A percentile compares a stretch with the other conserved stretches of the same genome.
phyloP scores from a whole-genome alignment of 352 stramenopile species.

The Aphanomyces invadans region DNA sequence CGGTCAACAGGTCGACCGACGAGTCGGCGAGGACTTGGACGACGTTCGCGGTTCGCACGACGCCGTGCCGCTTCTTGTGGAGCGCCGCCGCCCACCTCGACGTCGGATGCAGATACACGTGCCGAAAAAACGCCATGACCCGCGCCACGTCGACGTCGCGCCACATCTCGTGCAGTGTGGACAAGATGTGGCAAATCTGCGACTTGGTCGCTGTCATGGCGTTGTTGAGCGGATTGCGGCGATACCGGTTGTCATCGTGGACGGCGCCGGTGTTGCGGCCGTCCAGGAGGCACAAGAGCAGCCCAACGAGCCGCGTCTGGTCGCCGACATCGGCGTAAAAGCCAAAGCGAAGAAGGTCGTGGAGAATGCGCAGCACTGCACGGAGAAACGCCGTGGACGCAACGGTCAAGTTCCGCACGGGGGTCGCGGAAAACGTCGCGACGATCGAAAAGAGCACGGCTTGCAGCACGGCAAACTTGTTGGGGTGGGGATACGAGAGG shows the following conservation, averaged over 20 bases:
- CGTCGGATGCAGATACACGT: neutral
- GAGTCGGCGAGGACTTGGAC: neutral
- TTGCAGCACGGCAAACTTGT: conserved; percentile 11
- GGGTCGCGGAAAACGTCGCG: neutral
- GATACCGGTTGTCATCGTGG: neutral
- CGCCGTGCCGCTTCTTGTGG: neutral
- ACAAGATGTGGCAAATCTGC: conserved; percentile 12
- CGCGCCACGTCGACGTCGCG: neutral
- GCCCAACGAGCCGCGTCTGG: neutral
- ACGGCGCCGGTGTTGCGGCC: neutral
- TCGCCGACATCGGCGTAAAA: neutral
- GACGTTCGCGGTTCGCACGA: neutral
- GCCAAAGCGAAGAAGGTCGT: conserved; percentile 10
- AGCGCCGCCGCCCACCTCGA: neutral
- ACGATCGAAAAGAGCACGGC: neutral
- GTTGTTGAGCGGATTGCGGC: neutral
- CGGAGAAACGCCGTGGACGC: neutral
- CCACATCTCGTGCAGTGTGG: neutral
- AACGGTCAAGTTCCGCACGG: neutral
- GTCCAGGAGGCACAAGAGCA: conserved; percentile 9
- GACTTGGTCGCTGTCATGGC: neutral
- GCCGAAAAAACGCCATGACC: conserved; percentile 6
- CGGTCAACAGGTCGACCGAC: neutral
- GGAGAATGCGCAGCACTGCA: neutral
- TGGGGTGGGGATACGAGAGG: conserved; percentile 2